phyloP scores from a whole-genome alignment of 768 basidiomycete genomes.

The Boletus pseudo-olivaceus region DNA sequence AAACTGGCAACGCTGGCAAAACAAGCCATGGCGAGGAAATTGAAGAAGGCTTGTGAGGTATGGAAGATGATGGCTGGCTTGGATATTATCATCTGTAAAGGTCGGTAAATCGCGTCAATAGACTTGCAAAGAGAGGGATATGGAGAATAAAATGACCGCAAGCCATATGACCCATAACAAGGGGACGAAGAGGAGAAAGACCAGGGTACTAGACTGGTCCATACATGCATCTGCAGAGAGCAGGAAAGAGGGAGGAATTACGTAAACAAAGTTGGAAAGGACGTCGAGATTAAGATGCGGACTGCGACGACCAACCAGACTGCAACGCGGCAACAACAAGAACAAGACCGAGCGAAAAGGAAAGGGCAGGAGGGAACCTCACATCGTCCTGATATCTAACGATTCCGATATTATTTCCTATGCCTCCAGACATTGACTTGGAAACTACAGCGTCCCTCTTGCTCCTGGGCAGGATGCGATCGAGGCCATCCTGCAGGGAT shows the following conservation, averaged over 20 bases:
- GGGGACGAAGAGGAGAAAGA: conserved; percentile 65
- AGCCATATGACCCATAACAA: conserved; percentile 63
- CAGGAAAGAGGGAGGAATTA: conserved; percentile 27
- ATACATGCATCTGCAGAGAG: conserved; percentile 33
- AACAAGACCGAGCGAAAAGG: background rate
- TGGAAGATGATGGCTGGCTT: conserved; percentile 79
- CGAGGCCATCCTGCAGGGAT: conserved; percentile 28
- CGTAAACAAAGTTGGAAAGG: conserved; percentile 28
- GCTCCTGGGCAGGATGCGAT: conserved; percentile 27
- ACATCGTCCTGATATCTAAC: conserved; percentile 71
- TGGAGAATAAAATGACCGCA: conserved; percentile 48
- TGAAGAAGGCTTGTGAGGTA: conserved; percentile 82
- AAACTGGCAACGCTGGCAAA: conserved; percentile 87
- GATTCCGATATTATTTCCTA: conserved; percentile 57
- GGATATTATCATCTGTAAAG: conserved; percentile 76
- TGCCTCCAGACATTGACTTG: conserved; percentile 47
- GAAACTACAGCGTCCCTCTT: conserved; percentile 20
- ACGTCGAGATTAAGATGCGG: conserved; percentile 21
- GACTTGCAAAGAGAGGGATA: conserved; percentile 1
- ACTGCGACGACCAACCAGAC: conserved; percentile 10
- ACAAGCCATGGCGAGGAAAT: conserved; percentile 88
- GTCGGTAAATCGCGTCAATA: conserved; percentile 16
- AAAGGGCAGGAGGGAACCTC: conserved; percentile 32
- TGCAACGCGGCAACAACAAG: conserved; percentile 13
- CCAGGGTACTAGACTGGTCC: conserved; percentile 46